Evolutionary conservation across 179 eudicot genomes (phyloP).

Genomic region (Drosera spatulata): DNA sequence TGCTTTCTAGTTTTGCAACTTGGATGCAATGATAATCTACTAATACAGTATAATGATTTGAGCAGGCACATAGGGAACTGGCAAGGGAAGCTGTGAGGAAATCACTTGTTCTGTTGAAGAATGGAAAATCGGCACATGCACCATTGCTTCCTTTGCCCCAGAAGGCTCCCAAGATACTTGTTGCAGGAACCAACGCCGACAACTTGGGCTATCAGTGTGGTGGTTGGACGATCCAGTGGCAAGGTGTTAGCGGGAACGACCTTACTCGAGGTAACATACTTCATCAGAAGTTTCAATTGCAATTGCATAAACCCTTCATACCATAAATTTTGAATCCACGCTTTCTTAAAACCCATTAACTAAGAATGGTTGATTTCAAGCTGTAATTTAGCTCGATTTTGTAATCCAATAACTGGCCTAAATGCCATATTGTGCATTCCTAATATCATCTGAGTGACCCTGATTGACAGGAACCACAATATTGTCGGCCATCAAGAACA

Average conservation of each 20-base stretch:
- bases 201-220: constrained; percentile 90
- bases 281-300: too few species aligned
- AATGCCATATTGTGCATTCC: too few species aligned
- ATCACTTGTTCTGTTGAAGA: constrained; percentile 79
- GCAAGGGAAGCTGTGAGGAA: constrained; percentile 92
- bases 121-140: constrained; percentile 31
- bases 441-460: not conserved
- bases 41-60: too few species aligned
- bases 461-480: constrained; percentile 64
- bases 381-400: too few species aligned
- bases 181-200: constrained; percentile 85
- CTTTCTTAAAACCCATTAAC: too few species aligned
- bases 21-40: too few species aligned
- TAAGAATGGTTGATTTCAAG: too few species aligned
- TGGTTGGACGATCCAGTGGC: constrained; percentile 96
- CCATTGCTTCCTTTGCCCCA: constrained; percentile 69
- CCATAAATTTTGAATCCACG: too few species aligned
- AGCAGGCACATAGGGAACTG: constrained; percentile 58
- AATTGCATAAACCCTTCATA: too few species aligned
- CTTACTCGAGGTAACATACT: constrained; percentile 20
- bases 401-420: too few species aligned
- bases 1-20: too few species aligned
- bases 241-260: constrained; percentile 72
- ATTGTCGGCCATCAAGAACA: constrained; percentile 44
- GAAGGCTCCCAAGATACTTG: constrained; percentile 60